These are phyloP conservation scores for Tylopilus sp. DNA, from an alignment of 1,284 basidiomycete genomes.

Conservation along the genomic window DNA sequence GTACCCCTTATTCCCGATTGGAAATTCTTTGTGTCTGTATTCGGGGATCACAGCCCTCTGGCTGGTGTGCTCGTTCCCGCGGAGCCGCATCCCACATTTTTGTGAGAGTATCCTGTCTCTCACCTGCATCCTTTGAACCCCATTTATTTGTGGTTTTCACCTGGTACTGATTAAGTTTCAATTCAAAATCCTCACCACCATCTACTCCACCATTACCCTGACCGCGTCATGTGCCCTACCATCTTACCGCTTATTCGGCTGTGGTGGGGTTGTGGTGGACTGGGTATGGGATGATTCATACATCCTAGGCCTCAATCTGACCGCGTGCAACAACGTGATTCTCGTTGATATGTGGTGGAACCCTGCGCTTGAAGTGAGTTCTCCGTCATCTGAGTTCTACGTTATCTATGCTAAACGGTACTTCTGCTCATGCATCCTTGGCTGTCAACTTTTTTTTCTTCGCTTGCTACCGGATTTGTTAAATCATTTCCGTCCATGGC, in stretches of 20 bases:
- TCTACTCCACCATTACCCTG: background rate
- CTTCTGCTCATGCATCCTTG: background rate
- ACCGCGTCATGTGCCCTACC: slow-evolving; percentile 1
- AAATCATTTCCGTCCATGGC: background rate
- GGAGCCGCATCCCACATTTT: background rate
- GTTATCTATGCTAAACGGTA: slow-evolving; percentile 11
- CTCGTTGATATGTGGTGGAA: slow-evolving; percentile 97
- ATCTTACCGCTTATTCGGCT: background rate
- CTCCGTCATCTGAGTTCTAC: background rate
- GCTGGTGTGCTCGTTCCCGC: background rate
- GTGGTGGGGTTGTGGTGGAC: slow-evolving; percentile 3
- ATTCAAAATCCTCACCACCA: background rate
- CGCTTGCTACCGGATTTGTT: background rate
- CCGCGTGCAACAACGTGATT: slow-evolving; percentile 92
- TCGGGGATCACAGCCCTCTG: no score
- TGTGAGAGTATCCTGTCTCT: background rate
- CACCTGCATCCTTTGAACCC: background rate
- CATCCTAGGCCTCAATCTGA: slow-evolving; percentile 79
- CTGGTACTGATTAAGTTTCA: slow-evolving; percentile 14
- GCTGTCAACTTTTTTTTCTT: background rate
- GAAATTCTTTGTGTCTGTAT: background rate
- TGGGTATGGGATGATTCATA: slow-evolving; percentile 1
- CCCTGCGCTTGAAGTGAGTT: slow-evolving; percentile 70
- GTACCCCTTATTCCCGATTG: background rate
- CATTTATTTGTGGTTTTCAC: background rate